A percentile compares a stretch with the other conserved stretches of the same genome.
These are phyloP conservation scores for Hortaea sp. DNA, from an alignment of 2,329 filamentous ascomycete species.

Conservation along the genomic window DNA sequence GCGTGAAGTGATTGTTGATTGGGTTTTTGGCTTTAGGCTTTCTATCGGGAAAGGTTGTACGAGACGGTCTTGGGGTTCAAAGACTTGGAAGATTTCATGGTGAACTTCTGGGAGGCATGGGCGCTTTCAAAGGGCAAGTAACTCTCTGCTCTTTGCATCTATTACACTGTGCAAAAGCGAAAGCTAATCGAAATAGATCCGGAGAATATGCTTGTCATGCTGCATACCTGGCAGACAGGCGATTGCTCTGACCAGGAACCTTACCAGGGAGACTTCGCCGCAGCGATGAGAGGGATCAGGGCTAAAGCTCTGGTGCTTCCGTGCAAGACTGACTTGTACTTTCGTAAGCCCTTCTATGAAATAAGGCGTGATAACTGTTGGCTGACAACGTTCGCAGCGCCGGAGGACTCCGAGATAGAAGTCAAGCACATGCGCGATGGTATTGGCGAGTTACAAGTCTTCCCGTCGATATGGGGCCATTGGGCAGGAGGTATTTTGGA, in stretches of 20 bases:
- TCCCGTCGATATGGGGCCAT: constrained; percentile 51
- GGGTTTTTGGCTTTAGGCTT: constrained; percentile 33
- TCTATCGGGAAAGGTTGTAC: constrained; percentile 64
- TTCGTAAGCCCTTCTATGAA: constrained; percentile 41
- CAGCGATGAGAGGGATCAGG: constrained; percentile 58
- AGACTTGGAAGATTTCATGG: constrained; percentile 62
- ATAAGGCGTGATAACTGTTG: neutral
- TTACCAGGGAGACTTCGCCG: constrained; percentile 44
- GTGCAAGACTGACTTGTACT: constrained; percentile 66
- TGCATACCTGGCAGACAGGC: constrained; percentile 68
- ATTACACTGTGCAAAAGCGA: constrained; percentile 9
- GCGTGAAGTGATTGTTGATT: no score
- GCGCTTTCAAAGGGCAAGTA: constrained; percentile 51
- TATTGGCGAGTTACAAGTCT: constrained; percentile 41
- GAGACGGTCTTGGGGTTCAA: constrained; percentile 55
- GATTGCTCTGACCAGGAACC: constrained; percentile 60
- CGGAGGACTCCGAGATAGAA: constrained; percentile 68
- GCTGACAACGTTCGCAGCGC: constrained; percentile 33
- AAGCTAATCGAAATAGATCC: constrained; percentile 41
- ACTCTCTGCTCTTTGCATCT: neutral
- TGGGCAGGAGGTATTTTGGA: constrained; percentile 39
- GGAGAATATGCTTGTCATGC: constrained; percentile 64
- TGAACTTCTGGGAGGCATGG: constrained; percentile 68
- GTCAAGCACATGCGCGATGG: constrained; percentile 52
- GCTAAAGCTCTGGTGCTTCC: constrained; percentile 64